These are phyloP conservation scores for Brassica hybrid DNA, from an alignment of 441 rosid genomes.

Conservation along the genomic window DNA sequence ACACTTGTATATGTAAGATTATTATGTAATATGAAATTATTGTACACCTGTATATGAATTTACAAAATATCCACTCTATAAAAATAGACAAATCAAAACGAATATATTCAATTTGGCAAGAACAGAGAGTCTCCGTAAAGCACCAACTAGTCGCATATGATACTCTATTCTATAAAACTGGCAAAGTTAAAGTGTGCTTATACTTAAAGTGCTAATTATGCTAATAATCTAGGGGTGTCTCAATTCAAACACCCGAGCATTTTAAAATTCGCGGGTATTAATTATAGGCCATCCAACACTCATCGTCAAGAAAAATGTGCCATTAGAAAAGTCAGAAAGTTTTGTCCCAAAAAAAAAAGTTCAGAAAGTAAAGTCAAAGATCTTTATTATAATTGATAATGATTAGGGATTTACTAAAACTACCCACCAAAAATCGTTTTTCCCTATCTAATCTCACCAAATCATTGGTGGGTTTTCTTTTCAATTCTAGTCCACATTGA, in stretches of 20 bases:
- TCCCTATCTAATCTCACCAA: not conserved
- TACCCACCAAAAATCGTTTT: not conserved
- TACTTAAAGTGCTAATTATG: not conserved
- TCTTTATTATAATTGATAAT: not conserved
- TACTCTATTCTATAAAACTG: constrained; percentile 11
- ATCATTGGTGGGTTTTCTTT: not conserved
- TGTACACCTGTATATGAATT: too few relatives aligned
- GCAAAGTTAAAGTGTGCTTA: not conserved
- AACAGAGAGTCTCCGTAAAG: not conserved
- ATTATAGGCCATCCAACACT: not conserved
- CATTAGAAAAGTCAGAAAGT: constrained; percentile 26
- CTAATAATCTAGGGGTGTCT: not conserved
- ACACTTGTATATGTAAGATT: too few relatives aligned
- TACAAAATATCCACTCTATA: not conserved
- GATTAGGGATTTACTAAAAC: not conserved
- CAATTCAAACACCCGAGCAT: constrained; percentile 19
- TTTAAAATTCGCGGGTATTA: not conserved
- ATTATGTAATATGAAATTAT: too few relatives aligned
- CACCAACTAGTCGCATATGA: constrained; percentile 6
- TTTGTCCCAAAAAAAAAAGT: too few relatives aligned
- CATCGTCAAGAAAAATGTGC: constrained; percentile 15
- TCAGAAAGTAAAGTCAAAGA: constrained; percentile 25
- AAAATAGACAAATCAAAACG: not conserved
- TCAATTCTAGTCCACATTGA: not conserved
- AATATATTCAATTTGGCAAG: constrained; percentile 1